phyloP scores from a whole-genome alignment of 805 yeast genomes.

The Candida nitratophila region DNA sequence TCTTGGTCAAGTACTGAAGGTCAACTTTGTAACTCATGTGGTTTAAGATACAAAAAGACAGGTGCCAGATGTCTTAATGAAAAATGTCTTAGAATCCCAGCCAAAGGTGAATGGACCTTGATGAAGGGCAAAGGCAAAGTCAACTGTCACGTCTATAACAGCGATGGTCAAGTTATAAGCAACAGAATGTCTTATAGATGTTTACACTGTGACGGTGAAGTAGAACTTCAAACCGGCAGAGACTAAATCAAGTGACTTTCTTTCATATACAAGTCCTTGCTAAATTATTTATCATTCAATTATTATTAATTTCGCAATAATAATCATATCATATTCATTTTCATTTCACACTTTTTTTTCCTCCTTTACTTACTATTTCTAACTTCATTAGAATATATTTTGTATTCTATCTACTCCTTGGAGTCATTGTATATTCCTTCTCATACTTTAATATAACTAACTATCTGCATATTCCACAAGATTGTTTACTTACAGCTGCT shows the following conservation, averaged over 20 bases:
- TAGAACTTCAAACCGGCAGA: slow-evolving; percentile 33
- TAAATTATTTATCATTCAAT: background rate
- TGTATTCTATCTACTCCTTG: no score
- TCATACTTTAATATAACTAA: no score
- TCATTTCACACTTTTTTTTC: no score
- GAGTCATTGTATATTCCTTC: background rate
- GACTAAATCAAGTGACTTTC: background rate
- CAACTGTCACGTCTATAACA: slow-evolving; percentile 19
- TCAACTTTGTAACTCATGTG: slow-evolving; percentile 96
- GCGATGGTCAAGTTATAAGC: slow-evolving; percentile 12
- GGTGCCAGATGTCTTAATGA: slow-evolving; percentile 80
- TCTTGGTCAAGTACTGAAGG: slow-evolving; percentile 89
- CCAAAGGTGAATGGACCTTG: slow-evolving; percentile 89
- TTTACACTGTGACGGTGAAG: slow-evolving; percentile 51
- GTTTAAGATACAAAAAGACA: slow-evolving; percentile 88
- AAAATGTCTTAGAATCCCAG: slow-evolving; percentile 81
- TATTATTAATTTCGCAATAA: background rate
- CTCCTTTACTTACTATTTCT: background rate
- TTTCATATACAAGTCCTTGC: background rate
- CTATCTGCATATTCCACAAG: no score
- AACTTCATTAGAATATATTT: background rate
- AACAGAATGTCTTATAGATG: slow-evolving; percentile 36
- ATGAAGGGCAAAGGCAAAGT: slow-evolving; percentile 67
- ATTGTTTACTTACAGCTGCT: no score
- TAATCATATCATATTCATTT: no score